phyloP scores from a whole-genome alignment of 306 rosid genomes.

The Cicer yamashitae region DNA sequence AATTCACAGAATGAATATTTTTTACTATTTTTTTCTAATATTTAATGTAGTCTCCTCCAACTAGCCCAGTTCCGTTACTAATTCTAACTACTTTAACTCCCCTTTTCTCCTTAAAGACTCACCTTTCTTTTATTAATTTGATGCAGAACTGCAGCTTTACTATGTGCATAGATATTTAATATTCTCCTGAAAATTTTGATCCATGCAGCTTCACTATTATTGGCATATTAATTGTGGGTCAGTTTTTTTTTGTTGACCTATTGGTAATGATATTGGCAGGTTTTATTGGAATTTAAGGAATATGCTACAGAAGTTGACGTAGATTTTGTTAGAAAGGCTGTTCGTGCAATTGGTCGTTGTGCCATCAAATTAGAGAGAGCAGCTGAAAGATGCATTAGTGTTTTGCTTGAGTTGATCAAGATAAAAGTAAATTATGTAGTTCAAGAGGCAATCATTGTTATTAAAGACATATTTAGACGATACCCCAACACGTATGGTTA shows the following conservation, averaged over 20 bases:
- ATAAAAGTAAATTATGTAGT: constrained; percentile 98
- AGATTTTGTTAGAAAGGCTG: constrained; percentile 97
- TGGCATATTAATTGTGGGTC: constrained; percentile 7
- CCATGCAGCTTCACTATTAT: constrained; percentile 8
- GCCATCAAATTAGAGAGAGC: constrained; percentile 99
- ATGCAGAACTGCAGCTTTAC: constrained; percentile 18
- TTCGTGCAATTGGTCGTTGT: constrained; percentile 99
- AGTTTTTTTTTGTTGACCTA: constrained; percentile 28
- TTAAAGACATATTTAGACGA: constrained; percentile 99
- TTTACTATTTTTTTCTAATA: constrained; percentile 11
- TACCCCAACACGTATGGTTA: constrained; percentile 93
- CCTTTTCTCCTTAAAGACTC: neutral
- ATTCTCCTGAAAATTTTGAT: constrained; percentile 26
- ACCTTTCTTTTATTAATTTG: constrained; percentile 13
- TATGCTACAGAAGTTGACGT: constrained; percentile 99
- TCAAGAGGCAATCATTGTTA: constrained; percentile 99
- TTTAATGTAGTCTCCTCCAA: neutral
- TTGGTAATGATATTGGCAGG: constrained; percentile 60
- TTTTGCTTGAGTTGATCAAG: constrained; percentile 97
- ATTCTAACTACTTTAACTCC: constrained; percentile 17
- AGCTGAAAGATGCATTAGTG: constrained; percentile 99
- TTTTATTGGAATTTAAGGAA: constrained; percentile 94
- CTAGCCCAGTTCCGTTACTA: neutral
- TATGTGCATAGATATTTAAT: constrained; percentile 28
- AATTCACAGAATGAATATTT: neutral